Conservation (phyloP, 768 basidiomycete species). For the Leccinum fibrillosum region DNA sequence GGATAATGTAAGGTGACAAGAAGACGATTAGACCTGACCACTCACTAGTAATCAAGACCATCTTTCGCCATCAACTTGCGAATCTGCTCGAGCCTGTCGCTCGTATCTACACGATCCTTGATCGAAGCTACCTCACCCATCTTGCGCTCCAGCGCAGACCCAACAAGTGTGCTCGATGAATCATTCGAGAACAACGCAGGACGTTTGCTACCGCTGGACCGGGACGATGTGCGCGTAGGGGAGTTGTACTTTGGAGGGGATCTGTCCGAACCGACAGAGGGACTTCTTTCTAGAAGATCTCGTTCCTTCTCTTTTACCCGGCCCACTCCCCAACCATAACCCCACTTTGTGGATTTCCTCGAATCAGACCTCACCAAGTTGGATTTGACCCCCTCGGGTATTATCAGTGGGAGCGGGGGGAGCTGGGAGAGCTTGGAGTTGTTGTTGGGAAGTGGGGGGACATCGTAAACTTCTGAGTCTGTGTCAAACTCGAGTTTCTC, state of each 20-base stretch:
- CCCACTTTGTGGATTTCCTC: constrained; percentile 57
- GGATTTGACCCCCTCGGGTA: constrained; percentile 30
- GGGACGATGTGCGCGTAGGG: constrained; percentile 37
- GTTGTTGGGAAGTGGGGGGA: constrained; percentile 28
- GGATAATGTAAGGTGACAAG: constrained; percentile 6
- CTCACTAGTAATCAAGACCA: constrained; percentile 73
- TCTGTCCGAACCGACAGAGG: constrained; percentile 37
- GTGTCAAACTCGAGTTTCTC: constrained; percentile 56
- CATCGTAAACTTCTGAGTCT: constrained; percentile 61
- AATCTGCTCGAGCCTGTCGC: constrained; percentile 56
- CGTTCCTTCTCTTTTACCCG: constrained; percentile 47
- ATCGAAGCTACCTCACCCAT: constrained; percentile 58
- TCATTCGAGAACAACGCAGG: constrained; percentile 51
- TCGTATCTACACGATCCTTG: constrained; percentile 53
- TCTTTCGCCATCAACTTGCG: constrained; percentile 67
- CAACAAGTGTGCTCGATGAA: constrained; percentile 71
- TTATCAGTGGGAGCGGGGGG: constrained; percentile 41
- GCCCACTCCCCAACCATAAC: constrained; percentile 71
- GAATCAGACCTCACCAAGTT: constrained; percentile 55
- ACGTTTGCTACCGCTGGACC: constrained; percentile 39
- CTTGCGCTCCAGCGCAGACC: constrained; percentile 69
- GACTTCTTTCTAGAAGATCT: constrained; percentile 32
- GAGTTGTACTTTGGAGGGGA: constrained; percentile 33
- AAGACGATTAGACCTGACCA: constrained; percentile 13
- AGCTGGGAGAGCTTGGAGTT: constrained; percentile 42